Evolutionary conservation across 805 yeast species (phyloP).

Genomic region (Candida xiaguanensis): DNA sequence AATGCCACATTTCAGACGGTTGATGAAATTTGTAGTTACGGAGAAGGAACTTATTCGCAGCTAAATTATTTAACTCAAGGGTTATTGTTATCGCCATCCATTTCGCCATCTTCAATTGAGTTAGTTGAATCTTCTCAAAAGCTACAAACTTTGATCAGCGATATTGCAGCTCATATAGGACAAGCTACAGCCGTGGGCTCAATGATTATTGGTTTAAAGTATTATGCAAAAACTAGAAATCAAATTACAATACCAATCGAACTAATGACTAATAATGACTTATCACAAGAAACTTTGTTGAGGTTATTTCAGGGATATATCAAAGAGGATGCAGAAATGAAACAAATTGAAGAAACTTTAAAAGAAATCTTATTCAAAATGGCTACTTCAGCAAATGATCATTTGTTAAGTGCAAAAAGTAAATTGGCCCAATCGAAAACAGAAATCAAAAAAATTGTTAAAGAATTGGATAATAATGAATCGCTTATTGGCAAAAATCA

Average conservation of each 20-base stretch:
- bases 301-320: slow-evolving; percentile 45
- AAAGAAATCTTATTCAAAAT: slow-evolving; percentile 64
- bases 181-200: slow-evolving; percentile 74
- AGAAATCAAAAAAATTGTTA: slow-evolving; percentile 31
- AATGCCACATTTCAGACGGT: slow-evolving; percentile 41
- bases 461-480: slow-evolving; percentile 20
- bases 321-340: slow-evolving; percentile 18
- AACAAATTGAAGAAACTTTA: slow-evolving; percentile 33
- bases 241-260: slow-evolving; percentile 63
- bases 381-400: slow-evolving; percentile 78
- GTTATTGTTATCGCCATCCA: slow-evolving; percentile 49
- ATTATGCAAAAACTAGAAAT: slow-evolving; percentile 49
- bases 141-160: slow-evolving; percentile 46
- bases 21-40: slow-evolving; percentile 66
- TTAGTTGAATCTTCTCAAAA: slow-evolving; percentile 44
- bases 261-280: slow-evolving; percentile 44
- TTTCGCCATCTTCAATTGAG: slow-evolving; percentile 53
- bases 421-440: slow-evolving; percentile 41
- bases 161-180: slow-evolving; percentile 75
- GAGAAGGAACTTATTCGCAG: slow-evolving; percentile 78
- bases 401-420: slow-evolving; percentile 62
- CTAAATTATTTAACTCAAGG: slow-evolving; percentile 65
- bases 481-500: slow-evolving; percentile 20
- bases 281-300: slow-evolving; percentile 64
- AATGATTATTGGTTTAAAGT: slow-evolving; percentile 55